Conservation (phyloP, 257 asterid species). For the Petunia axillaris region DNA sequence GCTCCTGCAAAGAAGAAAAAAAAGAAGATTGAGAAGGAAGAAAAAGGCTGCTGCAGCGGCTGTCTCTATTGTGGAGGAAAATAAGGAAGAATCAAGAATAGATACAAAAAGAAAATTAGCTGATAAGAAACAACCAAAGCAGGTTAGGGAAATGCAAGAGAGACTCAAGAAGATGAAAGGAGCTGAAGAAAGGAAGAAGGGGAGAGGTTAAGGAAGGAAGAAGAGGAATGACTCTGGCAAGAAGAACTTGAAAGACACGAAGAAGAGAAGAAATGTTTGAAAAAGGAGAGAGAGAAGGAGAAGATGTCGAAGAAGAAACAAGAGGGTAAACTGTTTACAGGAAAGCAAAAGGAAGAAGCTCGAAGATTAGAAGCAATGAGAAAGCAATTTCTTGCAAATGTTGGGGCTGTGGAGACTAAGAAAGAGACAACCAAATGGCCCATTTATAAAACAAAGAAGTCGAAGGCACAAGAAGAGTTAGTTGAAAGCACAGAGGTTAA, state of each 20-base stretch:
- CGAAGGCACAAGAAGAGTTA: constrained; percentile 61
- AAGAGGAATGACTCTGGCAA: constrained; percentile 70
- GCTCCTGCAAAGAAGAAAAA: constrained; percentile 30
- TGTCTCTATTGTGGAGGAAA: constrained; percentile 62
- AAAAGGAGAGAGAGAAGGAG: constrained; percentile 90
- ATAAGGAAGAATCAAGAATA: constrained; percentile 53
- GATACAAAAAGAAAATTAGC: constrained; percentile 49
- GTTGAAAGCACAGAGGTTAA: constrained; percentile 46
- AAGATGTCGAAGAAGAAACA: constrained; percentile 76
- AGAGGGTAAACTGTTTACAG: constrained; percentile 82
- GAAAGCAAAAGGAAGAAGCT: constrained; percentile 91
- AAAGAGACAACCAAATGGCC: constrained; percentile 69
- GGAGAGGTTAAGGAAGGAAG: constrained; percentile 84
- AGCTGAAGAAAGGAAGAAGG: constrained; percentile 78
- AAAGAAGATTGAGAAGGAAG: too few relatives aligned
- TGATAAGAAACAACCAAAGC: constrained; percentile 74
- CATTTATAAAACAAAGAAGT: constrained; percentile 68
- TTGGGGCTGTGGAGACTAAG: constrained; percentile 57
- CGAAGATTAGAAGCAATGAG: constrained; percentile 87
- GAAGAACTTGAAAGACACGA: constrained; percentile 76
- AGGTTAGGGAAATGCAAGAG: constrained; percentile 94
- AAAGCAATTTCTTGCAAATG: constrained; percentile 77
- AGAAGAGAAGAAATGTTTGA: constrained; percentile 83
- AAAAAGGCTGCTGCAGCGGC: constrained; percentile 25
- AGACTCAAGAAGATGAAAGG: constrained; percentile 67